A percentile compares a stretch with the other conserved stretches of the same genome.
Evolutionary conservation across 805 yeast genomes (phyloP).

Genomic region (Hanseniaspora opuntiae): DNA sequence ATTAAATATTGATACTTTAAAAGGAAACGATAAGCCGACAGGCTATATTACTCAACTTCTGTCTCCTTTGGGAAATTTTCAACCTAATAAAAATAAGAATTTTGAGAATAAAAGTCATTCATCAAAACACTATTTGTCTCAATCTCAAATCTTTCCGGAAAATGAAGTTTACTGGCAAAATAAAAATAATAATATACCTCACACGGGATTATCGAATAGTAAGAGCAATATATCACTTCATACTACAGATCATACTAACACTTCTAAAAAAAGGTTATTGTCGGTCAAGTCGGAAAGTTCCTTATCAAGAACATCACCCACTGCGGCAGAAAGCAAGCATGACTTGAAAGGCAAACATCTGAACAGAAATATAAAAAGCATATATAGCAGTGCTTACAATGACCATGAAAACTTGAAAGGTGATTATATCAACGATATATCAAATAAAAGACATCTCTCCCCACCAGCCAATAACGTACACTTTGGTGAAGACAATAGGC

Average conservation of each 20-base stretch:
- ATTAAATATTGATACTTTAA: neutral
- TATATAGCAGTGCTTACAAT: neutral
- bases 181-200: neutral
- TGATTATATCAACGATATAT: constrained; percentile 5
- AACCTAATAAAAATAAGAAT: neutral
- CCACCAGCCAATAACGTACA: neutral
- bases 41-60: neutral
- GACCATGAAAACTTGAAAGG: neutral
- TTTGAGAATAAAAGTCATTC: neutral
- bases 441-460: constrained; percentile 5
- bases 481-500: neutral
- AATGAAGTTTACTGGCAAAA: constrained; percentile 7
- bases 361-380: neutral
- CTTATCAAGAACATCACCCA: neutral
- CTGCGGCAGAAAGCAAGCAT: neutral
- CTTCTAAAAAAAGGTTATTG: neutral
- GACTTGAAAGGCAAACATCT: neutral
- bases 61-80: neutral
- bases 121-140: constrained; percentile 2
- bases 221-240: neutral
- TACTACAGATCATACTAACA: neutral
- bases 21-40: neutral
- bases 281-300: constrained; percentile 6
- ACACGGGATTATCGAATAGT: neutral
- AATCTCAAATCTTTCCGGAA: constrained; percentile 12